Evolutionary conservation across 108 stramenopile species (phyloP).

Genomic region (Nitzschia sp.): DNA sequence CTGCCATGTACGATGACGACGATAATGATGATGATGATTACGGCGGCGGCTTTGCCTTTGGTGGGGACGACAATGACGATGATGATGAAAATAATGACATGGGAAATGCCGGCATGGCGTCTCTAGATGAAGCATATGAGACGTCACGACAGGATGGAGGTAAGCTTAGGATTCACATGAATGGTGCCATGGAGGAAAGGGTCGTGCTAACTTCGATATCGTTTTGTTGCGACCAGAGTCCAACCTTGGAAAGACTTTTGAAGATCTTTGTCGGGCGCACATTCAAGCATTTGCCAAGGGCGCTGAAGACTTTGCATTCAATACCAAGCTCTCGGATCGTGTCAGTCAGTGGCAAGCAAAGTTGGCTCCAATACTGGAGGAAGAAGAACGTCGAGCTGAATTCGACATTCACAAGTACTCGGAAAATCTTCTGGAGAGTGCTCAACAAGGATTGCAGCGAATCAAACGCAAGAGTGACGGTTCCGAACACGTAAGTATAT

Average conservation of each 20-base stretch:
- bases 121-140: conserved; percentile 49
- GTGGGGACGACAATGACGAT: conserved; percentile 48
- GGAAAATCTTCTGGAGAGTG: conserved; percentile 50
- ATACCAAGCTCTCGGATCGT: conserved; percentile 86
- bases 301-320: conserved; percentile 90
- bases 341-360: conserved; percentile 88
- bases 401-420: conserved; percentile 94
- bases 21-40: conserved; percentile 49
- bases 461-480: conserved; percentile 41
- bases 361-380: conserved; percentile 86
- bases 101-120: conserved; percentile 44
- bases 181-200: no score
- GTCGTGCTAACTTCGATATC: no score
- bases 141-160: conserved; percentile 13
- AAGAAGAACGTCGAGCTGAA: conserved; percentile 78
- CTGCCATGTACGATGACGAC: conserved; percentile 50
- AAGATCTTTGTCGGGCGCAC: conserved; percentile 91
- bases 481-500: background rate
- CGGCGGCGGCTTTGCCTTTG: conserved; percentile 54
- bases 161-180: conserved; percentile 5
- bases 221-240: conserved; percentile 2
- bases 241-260: conserved; percentile 72
- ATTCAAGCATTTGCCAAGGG: conserved; percentile 86
- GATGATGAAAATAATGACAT: conserved; percentile 33
- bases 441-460: conserved; percentile 20